These are phyloP conservation scores for Stemphylium lycopersici DNA, from an alignment of 2,329 filamentous ascomycete species.

Conservation along the genomic window DNA sequence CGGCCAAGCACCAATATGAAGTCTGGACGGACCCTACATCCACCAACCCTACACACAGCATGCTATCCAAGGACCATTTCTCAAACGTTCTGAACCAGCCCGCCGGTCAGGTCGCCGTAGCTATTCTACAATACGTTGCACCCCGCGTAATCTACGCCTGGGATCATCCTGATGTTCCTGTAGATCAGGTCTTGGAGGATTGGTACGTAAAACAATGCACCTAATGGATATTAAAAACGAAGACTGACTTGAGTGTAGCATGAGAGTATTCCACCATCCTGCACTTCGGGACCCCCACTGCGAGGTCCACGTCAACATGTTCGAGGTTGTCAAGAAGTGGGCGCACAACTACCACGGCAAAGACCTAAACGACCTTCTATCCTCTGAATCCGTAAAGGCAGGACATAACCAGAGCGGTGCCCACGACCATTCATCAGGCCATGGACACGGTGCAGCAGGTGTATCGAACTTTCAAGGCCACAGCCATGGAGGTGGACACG, in stretches of 20 bases:
- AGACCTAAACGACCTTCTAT: constrained; percentile 75
- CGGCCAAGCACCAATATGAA: constrained; percentile 57
- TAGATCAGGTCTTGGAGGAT: constrained; percentile 83
- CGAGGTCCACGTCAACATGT: constrained; percentile 89
- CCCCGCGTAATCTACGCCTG: constrained; percentile 90
- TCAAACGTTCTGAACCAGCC: constrained; percentile 58
- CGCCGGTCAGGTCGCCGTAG: constrained; percentile 55
- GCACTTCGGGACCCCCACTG: constrained; percentile 75
- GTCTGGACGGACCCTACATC: constrained; percentile 56
- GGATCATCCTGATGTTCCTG: constrained; percentile 83
- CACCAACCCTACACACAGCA: constrained; percentile 58
- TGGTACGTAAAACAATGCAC: constrained; percentile 58
- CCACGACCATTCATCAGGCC: constrained; percentile 42
- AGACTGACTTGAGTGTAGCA: too few relatives aligned
- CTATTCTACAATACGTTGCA: constrained; percentile 81
- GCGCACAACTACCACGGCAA: constrained; percentile 70
- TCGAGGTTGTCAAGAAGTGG: constrained; percentile 82
- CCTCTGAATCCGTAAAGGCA: constrained; percentile 79
- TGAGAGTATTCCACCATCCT: constrained; percentile 83
- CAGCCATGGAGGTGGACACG: constrained; percentile 22
- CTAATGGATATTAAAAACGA: too few relatives aligned
- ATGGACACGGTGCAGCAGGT: constrained; percentile 38
- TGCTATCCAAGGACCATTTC: constrained; percentile 61
- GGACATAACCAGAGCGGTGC: constrained; percentile 74
- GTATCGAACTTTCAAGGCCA: constrained; percentile 31